Evolutionary conservation across 257 asterid genomes (phyloP), one percentile per base, ranked within the genome.

Genomic region (Thymus quinquecostatus): DNA sequence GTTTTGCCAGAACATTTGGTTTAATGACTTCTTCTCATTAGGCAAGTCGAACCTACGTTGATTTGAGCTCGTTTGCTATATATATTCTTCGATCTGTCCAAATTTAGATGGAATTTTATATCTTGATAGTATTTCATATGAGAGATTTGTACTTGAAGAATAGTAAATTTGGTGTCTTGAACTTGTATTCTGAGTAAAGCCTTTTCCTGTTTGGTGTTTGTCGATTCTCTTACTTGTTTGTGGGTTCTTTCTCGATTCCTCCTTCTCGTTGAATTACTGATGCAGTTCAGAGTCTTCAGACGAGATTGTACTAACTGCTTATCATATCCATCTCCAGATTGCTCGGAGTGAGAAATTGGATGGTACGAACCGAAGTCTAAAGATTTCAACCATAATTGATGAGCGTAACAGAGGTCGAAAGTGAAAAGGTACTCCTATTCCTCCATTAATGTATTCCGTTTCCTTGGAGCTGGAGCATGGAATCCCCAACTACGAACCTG

Each of bases 381-480:
- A 38, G 41, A 43, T 33, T 44, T 30, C 65, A 1, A 55, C 72
- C 8, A 30, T 30, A 38, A 43, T 41, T 10, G 48, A 30, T 49
- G 70, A 51, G 71, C 50, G 10, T 13, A 50, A 56, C 70, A 51
- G 69, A 65, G 64, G 64, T 54, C 12, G 73, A 11, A 71, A 33
- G 51, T 55, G 62, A 10, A 27, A 49, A 48, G 78, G 51, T 63
- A 47, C 71, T 68, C 44, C 36, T 21, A 28, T 71, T 60, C 69
- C 49, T 21, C 73, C 79, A 53, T 72, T 71, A 74, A 81, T 78
- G 85, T 74, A 75, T 79, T 77, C 69, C 69, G 71, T 68, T 56
- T 51, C 55, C 38, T 60, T 58, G 45, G 80, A 72, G 80, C 78
- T 58, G 68, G 78, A 84, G 75, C 69, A 89, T 85, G 88, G 84